Evolutionary conservation across 495 filamentous ascomycete genomes (phyloP).

Genomic region (Penicillium lagena): DNA sequence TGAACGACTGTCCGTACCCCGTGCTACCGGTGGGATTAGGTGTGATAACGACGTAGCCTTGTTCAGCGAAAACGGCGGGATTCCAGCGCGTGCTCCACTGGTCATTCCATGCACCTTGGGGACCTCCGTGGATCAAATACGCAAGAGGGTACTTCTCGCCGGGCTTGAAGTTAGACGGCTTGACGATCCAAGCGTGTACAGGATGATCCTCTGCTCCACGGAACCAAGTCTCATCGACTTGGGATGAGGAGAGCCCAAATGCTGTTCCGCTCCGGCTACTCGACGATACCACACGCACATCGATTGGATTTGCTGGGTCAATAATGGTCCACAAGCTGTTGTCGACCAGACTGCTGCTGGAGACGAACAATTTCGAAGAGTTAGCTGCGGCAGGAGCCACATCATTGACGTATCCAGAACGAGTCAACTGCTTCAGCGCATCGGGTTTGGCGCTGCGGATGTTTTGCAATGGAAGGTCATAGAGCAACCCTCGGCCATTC

Average conservation of each 20-base stretch:
- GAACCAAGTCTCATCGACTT: slow-evolving; percentile 70
- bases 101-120: slow-evolving; percentile 79
- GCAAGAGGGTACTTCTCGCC: slow-evolving; percentile 73
- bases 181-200: slow-evolving; percentile 75
- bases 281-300: slow-evolving; percentile 52
- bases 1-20: slow-evolving; percentile 74
- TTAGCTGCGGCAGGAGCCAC: slow-evolving; percentile 44
- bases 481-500: slow-evolving; percentile 55
- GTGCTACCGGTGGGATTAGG: slow-evolving; percentile 87
- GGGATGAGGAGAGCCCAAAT: slow-evolving; percentile 57
- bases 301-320: slow-evolving; percentile 37
- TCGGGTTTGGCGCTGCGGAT: slow-evolving; percentile 44
- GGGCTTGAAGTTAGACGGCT: slow-evolving; percentile 70
- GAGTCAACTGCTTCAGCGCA: slow-evolving; percentile 50
- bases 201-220: slow-evolving; percentile 51
- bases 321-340: slow-evolving; percentile 61
- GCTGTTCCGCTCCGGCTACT: slow-evolving; percentile 59
- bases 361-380: slow-evolving; percentile 53
- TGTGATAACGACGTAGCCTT: slow-evolving; percentile 82
- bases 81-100: slow-evolving; percentile 89
- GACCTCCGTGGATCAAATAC: slow-evolving; percentile 83
- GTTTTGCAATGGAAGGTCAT: slow-evolving; percentile 50
- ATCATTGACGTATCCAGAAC: slow-evolving; percentile 53
- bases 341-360: slow-evolving; percentile 60
- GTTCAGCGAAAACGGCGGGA: slow-evolving; percentile 82